These are phyloP conservation scores for Catharanthus roseus DNA, from an alignment of 257 asterid species.

Conservation along the genomic window DNA sequence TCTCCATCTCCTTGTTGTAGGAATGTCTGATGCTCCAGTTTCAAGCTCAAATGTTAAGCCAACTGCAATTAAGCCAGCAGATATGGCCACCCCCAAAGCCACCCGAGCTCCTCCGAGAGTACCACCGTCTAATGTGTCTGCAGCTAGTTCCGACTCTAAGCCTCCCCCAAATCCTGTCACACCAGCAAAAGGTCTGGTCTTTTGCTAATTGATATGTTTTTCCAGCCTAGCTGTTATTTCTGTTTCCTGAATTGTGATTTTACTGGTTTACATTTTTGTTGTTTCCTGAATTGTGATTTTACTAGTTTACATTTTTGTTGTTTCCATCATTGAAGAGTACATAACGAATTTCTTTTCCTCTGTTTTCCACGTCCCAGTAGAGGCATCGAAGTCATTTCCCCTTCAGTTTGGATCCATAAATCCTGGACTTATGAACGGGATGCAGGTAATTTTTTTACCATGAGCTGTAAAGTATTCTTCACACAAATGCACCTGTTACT, in stretches of 20 bases:
- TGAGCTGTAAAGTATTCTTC: constrained; percentile 6
- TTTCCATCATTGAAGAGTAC: constrained; percentile 14
- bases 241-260: neutral
- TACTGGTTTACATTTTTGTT: neutral
- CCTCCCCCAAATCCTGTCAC: constrained; percentile 42
- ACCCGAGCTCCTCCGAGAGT: constrained; percentile 49
- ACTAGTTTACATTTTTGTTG: neutral
- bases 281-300: neutral
- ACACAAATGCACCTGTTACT: neutral
- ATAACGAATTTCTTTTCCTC: neutral
- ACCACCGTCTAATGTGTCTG: constrained; percentile 40
- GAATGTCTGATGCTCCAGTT: constrained; percentile 34
- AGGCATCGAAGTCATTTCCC: constrained; percentile 54
- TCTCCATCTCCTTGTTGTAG: constrained; percentile 18
- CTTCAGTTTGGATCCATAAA: constrained; percentile 90
- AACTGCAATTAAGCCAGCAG: constrained; percentile 29
- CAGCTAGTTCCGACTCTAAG: constrained; percentile 39
- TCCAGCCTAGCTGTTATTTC: neutral
- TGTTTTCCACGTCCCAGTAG: constrained; percentile 49
- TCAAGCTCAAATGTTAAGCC: constrained; percentile 26
- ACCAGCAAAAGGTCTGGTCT: constrained; percentile 60
- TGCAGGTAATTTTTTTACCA: constrained; percentile 52
- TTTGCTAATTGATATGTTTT: constrained; percentile 8
- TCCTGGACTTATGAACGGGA: constrained; percentile 72
- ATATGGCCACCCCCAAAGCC: constrained; percentile 38